Evolutionary conservation across 352 stramenopile species (phyloP).

Genomic region (Thalassiosira livingstoniorum): DNA sequence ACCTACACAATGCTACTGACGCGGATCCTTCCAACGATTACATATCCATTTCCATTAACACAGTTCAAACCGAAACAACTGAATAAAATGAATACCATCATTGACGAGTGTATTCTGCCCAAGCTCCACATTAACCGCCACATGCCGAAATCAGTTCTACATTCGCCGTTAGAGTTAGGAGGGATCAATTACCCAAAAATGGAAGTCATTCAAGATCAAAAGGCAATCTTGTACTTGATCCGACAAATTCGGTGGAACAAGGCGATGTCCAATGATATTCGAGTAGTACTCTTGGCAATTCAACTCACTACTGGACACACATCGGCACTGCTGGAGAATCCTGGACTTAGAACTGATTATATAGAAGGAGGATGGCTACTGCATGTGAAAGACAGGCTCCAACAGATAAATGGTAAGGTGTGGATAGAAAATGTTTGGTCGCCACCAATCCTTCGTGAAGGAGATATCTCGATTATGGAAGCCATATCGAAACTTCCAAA

Average conservation of each 20-base stretch:
- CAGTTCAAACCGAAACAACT: neutral
- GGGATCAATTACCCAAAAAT: constrained; percentile 1
- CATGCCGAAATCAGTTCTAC: neutral
- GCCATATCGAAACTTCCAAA: neutral
- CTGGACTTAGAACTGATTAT: neutral
- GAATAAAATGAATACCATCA: neutral
- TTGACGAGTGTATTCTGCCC: constrained; percentile 1
- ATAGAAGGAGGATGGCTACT: neutral
- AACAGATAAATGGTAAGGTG: neutral
- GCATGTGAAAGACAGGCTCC: neutral
- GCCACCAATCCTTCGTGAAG: neutral
- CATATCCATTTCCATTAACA: constrained; percentile 5
- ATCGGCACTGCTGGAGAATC: neutral
- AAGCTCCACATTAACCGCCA: neutral
- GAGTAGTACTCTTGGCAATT: neutral
- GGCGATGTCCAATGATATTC: neutral
- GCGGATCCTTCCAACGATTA: constrained; percentile 11
- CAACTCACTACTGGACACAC: neutral
- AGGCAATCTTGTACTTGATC: neutral
- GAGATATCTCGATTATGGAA: neutral
- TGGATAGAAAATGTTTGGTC: neutral
- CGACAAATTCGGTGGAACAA: neutral
- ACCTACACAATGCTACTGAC: neutral
- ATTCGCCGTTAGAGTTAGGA: neutral
- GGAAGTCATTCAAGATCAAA: neutral